These are phyloP conservation scores for Apiospora phragmitis DNA, from an alignment of 2,329 filamentous ascomycete genomes.

Conservation along the genomic window DNA sequence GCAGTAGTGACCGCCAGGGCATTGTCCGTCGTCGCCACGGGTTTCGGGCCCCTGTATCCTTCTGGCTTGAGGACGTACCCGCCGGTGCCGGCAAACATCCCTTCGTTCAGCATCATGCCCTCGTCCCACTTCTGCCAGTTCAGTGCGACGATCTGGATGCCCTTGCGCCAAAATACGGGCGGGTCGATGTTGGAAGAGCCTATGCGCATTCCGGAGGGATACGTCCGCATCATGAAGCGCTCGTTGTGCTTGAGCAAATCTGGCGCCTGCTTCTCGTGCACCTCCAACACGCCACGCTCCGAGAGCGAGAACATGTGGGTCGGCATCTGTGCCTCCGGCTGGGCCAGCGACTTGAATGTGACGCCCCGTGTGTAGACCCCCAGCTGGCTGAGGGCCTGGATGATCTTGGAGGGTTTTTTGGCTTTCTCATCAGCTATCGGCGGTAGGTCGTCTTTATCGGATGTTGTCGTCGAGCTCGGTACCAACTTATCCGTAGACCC, in stretches of 20 bases:
- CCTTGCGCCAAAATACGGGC: constrained; percentile 80
- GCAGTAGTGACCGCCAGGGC: constrained; percentile 15
- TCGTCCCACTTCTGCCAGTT: constrained; percentile 94
- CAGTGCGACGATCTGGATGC: constrained; percentile 86
- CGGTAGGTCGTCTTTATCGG: constrained; percentile 25
- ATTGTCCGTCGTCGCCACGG: constrained; percentile 17
- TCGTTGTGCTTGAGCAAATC: constrained; percentile 79
- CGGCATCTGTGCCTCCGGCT: constrained; percentile 67
- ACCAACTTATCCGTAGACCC: constrained; percentile 20
- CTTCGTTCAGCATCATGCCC: constrained; percentile 95
- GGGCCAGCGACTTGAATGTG: constrained; percentile 75
- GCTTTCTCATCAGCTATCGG: constrained; percentile 25
- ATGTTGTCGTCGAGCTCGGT: constrained; percentile 7
- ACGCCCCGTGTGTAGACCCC: constrained; percentile 84
- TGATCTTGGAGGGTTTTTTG: constrained; percentile 63
- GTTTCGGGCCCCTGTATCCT: constrained; percentile 45
- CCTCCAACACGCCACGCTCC: constrained; percentile 63
- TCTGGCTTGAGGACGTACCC: constrained; percentile 86
- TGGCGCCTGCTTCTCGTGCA: constrained; percentile 49
- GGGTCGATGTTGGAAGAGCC: constrained; percentile 87
- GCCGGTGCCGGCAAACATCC: constrained; percentile 81
- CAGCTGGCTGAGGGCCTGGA: constrained; percentile 71
- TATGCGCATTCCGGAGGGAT: constrained; percentile 80
- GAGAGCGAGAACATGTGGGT: constrained; percentile 70
- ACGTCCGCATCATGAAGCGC: constrained; percentile 81